Conservation (phyloP, 2,329 filamentous ascomycete species). For the Trichoderma koningii region DNA sequence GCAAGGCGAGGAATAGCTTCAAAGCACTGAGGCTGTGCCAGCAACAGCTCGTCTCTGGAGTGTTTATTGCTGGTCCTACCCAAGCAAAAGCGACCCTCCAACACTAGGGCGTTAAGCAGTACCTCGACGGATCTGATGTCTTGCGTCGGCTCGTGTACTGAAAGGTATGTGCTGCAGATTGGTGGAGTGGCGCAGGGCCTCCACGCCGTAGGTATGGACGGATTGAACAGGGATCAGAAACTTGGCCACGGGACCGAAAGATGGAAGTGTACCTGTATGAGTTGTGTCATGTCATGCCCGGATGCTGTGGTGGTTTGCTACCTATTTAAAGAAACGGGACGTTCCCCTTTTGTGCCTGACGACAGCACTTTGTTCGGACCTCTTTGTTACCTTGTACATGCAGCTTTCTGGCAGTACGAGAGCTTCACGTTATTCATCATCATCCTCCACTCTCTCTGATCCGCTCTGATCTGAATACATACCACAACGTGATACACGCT, state of each 20-base stretch:
- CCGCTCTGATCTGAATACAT: background rate
- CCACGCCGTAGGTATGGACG: too few relatives aligned
- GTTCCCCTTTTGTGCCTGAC: background rate
- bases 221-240: constrained; percentile 12
- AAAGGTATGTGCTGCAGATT: too few relatives aligned
- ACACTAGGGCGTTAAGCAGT: background rate
- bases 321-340: constrained; percentile 14
- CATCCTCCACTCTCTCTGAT: too few relatives aligned
- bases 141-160: constrained; percentile 8
- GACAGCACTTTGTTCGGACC: background rate
- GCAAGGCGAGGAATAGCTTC: background rate
- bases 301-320: background rate
- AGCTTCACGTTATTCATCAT: background rate
- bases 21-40: constrained; percentile 2
- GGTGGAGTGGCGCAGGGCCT: constrained; percentile 26
- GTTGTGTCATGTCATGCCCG: background rate
- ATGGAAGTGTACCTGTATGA: background rate
- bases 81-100: background rate
- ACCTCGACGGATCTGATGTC: constrained; percentile 5
- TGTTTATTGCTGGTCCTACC: too few relatives aligned
- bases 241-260: constrained; percentile 23
- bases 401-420: background rate
- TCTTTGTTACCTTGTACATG: background rate
- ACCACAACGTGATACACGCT: too few relatives aligned
- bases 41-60: background rate